Conservation (phyloP, 106 monocot genomes). For the Gastrodia elata region DNA sequence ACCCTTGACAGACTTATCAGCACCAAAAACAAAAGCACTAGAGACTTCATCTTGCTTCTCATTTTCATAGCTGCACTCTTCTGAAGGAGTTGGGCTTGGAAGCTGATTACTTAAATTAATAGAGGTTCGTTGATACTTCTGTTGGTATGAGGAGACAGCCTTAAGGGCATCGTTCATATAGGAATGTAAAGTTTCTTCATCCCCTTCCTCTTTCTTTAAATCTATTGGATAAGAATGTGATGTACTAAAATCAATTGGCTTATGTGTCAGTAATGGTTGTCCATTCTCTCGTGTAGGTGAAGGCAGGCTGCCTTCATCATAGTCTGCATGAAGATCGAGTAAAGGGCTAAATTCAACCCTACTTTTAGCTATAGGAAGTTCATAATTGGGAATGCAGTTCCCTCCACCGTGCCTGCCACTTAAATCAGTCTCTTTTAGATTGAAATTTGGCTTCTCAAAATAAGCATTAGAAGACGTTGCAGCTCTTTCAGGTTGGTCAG, state of each 20-base stretch:
- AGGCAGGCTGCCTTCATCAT: slow-evolving; percentile 83
- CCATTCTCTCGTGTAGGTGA: slow-evolving; percentile 67
- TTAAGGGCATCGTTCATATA: slow-evolving; percentile 66
- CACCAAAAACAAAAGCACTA: slow-evolving; percentile 27
- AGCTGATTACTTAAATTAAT: slow-evolving; percentile 38
- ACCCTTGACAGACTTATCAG: not conserved
- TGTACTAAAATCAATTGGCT: slow-evolving; percentile 24
- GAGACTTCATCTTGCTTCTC: slow-evolving; percentile 64
- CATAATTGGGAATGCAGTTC: slow-evolving; percentile 25
- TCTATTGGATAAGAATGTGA: slow-evolving; percentile 7
- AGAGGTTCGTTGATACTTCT: slow-evolving; percentile 50
- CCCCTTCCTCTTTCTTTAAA: slow-evolving; percentile 6
- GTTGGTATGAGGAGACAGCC: slow-evolving; percentile 76
- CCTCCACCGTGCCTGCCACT: not conserved
- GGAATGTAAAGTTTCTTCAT: slow-evolving; percentile 17
- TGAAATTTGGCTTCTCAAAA: slow-evolving; percentile 5
- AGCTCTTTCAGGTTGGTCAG: slow-evolving; percentile 10
- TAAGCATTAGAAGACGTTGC: not conserved
- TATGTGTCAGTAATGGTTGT: slow-evolving; percentile 25
- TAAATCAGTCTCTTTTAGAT: slow-evolving; percentile 4
- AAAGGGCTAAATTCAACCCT: slow-evolving; percentile 44
- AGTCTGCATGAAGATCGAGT: slow-evolving; percentile 78
- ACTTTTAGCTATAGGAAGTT: slow-evolving; percentile 16
- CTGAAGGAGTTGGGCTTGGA: slow-evolving; percentile 95
- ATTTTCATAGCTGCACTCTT: slow-evolving; percentile 37